phyloP scores from a whole-genome alignment of 1,284 basidiomycete species.

The Boletus semigastroideus region DNA sequence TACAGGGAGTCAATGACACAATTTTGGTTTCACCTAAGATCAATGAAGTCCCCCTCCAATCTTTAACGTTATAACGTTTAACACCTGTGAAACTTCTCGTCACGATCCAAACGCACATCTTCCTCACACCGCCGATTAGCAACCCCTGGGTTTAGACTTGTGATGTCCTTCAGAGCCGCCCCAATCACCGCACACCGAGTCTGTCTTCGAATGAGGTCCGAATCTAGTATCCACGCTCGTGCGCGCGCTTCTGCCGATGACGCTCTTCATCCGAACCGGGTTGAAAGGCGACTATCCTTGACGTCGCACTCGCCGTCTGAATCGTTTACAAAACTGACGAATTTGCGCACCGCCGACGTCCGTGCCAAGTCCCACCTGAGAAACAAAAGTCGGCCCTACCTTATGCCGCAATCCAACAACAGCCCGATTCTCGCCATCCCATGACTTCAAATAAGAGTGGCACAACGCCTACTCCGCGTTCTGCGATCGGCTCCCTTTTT shows the following conservation, averaged over 20 bases:
- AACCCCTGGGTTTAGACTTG: slow-evolving; percentile 51
- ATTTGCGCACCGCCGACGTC: slow-evolving; percentile 87
- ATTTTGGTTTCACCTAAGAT: too few relatives aligned
- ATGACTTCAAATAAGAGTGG: slow-evolving; percentile 88
- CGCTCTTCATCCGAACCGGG: slow-evolving; percentile 17
- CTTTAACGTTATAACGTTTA: too few relatives aligned
- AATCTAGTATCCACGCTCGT: too few relatives aligned
- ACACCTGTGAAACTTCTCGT: background rate
- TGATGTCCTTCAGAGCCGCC: background rate
- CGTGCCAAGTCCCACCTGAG: slow-evolving; percentile 83
- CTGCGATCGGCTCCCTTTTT: slow-evolving; percentile 70
- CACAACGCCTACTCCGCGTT: slow-evolving; percentile 72
- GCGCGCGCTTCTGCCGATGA: background rate
- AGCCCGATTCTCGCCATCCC: slow-evolving; percentile 80
- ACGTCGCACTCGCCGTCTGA: slow-evolving; percentile 78
- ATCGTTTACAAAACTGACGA: slow-evolving; percentile 80
- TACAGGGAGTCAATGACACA: too few relatives aligned
- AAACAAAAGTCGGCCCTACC: slow-evolving; percentile 39
- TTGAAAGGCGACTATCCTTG: slow-evolving; percentile 66
- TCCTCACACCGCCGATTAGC: slow-evolving; percentile 63
- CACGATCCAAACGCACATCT: background rate
- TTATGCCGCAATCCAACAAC: slow-evolving; percentile 83
- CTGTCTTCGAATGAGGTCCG: too few relatives aligned
- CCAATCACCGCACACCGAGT: too few relatives aligned
- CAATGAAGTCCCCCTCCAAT: too few relatives aligned